Evolutionary conservation across 495 filamentous ascomycete species (phyloP).

Genomic region (Darksidea phi): DNA sequence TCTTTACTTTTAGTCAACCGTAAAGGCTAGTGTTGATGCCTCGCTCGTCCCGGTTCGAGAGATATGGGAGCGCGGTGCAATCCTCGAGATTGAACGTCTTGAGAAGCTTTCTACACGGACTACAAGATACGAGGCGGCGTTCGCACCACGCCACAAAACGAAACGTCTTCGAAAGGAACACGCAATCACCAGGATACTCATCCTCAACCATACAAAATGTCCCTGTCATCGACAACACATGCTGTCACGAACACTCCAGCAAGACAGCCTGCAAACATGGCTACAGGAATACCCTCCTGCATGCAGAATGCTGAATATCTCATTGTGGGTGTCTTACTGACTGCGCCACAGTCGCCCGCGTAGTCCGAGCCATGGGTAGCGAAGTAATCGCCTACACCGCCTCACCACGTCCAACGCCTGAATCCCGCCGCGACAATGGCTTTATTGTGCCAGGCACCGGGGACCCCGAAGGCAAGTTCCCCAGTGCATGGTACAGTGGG

Average conservation of each 20-base stretch:
- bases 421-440: constrained; percentile 59
- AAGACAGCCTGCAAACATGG: no score
- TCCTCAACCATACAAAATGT: no score
- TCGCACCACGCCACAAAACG: no score
- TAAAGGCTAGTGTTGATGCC: not conserved
- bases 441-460: constrained; percentile 76
- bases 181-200: no score
- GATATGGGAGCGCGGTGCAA: no score
- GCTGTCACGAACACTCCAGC: no score
- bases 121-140: no score
- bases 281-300: not conserved
- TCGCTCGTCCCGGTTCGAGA: not conserved
- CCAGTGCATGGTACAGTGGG: constrained; percentile 71
- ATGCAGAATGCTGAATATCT: not conserved
- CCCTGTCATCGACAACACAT: no score
- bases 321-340: constrained; percentile 12
- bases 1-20: not conserved
- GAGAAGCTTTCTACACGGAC: no score
- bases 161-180: no score
- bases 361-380: constrained; percentile 73
- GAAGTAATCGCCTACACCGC: constrained; percentile 80
- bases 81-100: no score
- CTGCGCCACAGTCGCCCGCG: constrained; percentile 53
- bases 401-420: constrained; percentile 54
- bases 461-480: constrained; percentile 71